phyloP scores from a whole-genome alignment of 2,329 filamentous ascomycete species.

The Trichoderma simmonsii region DNA sequence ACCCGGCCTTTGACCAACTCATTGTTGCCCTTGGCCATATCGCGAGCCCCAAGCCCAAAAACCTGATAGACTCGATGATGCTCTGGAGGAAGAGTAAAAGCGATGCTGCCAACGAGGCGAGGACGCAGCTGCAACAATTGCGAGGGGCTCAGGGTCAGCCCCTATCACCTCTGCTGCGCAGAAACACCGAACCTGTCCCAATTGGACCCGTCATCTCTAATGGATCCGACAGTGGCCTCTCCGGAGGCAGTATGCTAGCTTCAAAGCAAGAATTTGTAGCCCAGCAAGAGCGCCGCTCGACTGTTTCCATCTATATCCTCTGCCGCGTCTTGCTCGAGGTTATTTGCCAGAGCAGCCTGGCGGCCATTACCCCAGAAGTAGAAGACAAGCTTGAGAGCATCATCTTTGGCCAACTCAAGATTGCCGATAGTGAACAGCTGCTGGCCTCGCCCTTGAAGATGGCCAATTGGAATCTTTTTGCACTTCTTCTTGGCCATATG shows the following conservation, averaged over 20 bases:
- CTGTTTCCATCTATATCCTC: conserved; percentile 91
- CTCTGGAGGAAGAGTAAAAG: conserved; percentile 96
- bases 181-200: conserved; percentile 72
- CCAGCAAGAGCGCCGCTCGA: conserved; percentile 83
- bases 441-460: conserved; percentile 76
- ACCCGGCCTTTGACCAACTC: conserved; percentile 87
- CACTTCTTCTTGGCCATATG: conserved; percentile 91
- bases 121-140: conserved; percentile 54
- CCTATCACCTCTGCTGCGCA: conserved; percentile 56
- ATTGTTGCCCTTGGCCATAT: conserved; percentile 93
- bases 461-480: conserved; percentile 94
- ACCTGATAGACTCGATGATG: conserved; percentile 96
- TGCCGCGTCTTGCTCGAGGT: conserved; percentile 93
- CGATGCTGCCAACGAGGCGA: conserved; percentile 73
- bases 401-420: conserved; percentile 93
- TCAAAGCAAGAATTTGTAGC: conserved; percentile 68
- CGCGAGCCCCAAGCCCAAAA: conserved; percentile 88
- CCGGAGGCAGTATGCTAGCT: conserved; percentile 41
- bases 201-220: conserved; percentile 29
- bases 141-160: conserved; percentile 38
- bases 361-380: conserved; percentile 83
- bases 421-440: conserved; percentile 78
- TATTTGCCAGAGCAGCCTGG: conserved; percentile 81
- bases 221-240: conserved; percentile 30
- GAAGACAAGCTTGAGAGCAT: conserved; percentile 92